phyloP scores from a whole-genome alignment of 1,284 basidiomycete species.

The Ustilago xerochloae region DNA sequence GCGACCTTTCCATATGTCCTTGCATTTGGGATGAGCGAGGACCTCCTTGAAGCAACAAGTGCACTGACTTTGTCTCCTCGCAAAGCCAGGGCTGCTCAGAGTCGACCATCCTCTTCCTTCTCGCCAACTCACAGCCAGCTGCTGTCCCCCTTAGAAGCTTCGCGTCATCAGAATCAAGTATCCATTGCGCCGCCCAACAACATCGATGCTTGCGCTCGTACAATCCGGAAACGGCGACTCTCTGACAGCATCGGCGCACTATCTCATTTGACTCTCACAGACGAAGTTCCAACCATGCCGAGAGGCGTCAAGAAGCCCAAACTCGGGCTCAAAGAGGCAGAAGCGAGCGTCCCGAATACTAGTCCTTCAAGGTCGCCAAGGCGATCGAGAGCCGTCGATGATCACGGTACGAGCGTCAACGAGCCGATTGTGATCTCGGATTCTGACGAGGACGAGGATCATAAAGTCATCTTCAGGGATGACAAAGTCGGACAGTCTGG shows the following conservation, averaged over 20 bases:
- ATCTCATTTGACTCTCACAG: not conserved
- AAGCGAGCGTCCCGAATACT: not conserved
- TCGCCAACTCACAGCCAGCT: not conserved
- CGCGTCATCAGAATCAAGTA: not conserved
- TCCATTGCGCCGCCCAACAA: not conserved
- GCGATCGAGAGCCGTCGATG: not conserved
- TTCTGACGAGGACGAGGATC: slow-evolving; percentile 7
- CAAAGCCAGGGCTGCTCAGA: not conserved
- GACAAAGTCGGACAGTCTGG: not conserved
- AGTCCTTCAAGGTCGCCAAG: not conserved
- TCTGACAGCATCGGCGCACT: not conserved
- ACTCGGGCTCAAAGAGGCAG: not conserved
- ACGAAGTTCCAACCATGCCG: slow-evolving; percentile 5
- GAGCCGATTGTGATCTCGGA: slow-evolving; percentile 28
- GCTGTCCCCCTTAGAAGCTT: not conserved
- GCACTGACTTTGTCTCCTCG: slow-evolving; percentile 30
- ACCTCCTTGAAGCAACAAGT: slow-evolving; percentile 19
- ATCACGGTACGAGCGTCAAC: not conserved
- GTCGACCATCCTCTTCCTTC: not conserved
- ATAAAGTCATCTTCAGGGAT: not conserved
- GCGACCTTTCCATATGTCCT: not conserved
- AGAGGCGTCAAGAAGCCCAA: slow-evolving; percentile 15
- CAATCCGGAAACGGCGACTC: not conserved
- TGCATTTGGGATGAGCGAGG: slow-evolving; percentile 25
- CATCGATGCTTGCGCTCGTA: not conserved